Evolutionary conservation across 2,329 filamentous ascomycete genomes (phyloP).

Genomic region (Hymenoscyphus linearis): DNA sequence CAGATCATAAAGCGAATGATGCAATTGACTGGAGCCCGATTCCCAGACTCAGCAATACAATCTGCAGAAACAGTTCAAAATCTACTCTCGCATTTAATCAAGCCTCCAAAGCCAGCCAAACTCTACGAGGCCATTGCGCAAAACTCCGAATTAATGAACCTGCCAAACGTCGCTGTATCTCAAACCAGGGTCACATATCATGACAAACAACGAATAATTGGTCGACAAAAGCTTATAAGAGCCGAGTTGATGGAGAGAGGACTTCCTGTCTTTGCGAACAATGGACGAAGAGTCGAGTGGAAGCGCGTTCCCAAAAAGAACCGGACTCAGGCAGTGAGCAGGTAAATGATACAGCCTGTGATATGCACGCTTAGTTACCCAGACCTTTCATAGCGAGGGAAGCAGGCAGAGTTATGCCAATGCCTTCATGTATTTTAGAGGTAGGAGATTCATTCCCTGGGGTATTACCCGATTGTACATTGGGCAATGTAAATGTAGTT

Average conservation of each 20-base stretch:
- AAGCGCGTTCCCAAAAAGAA: not conserved
- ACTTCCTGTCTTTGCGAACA: conserved; percentile 42
- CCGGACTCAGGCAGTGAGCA: not conserved
- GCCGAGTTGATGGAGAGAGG: conserved; percentile 59
- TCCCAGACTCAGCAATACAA: conserved; percentile 65
- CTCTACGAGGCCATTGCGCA: conserved; percentile 54
- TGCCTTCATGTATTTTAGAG: not conserved
- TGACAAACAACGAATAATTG: conserved; percentile 65
- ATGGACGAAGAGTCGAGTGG: not conserved
- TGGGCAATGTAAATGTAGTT: no score
- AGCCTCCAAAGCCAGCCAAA: conserved; percentile 52
- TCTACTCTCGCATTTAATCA: conserved; percentile 49
- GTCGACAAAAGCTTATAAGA: conserved; percentile 76
- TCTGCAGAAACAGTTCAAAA: conserved; percentile 48
- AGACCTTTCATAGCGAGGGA: not conserved
- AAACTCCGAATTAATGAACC: conserved; percentile 41
- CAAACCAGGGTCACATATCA: conserved; percentile 61
- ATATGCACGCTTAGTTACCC: not conserved
- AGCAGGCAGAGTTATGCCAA: not conserved
- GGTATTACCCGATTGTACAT: no score
- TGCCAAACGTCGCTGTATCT: conserved; percentile 68
- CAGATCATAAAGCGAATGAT: conserved; percentile 77
- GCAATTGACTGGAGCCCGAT: conserved; percentile 71
- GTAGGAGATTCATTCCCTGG: not conserved
- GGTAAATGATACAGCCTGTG: not conserved